Percentiles rank a stretch among this genome's conserved stretches.
Conservation (phyloP, 306 rosid genomes). For the Medicago truncatula region MtrunA17r5.0-ANR NC_053045.1:31124501-31125000, state of each 20-base stretch:
- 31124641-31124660: slow-evolving; percentile 32
- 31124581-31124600: neutral
- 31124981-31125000: slow-evolving; percentile 87
- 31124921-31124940: slow-evolving; percentile 80
- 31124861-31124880: slow-evolving; percentile 82
- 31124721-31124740: slow-evolving; percentile 85
- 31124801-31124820: slow-evolving; percentile 38
- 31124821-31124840: slow-evolving; percentile 49
- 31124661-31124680: slow-evolving; percentile 82
- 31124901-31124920: slow-evolving; percentile 79
- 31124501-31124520: slow-evolving; percentile 5
- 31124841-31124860: slow-evolving; percentile 63
- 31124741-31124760: slow-evolving; percentile 97
- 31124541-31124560: neutral
- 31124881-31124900: slow-evolving; percentile 91
- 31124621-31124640: slow-evolving; percentile 8
- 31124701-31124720: slow-evolving; percentile 86
- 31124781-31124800: slow-evolving; percentile 54
- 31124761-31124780: slow-evolving; percentile 89
- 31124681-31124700: slow-evolving; percentile 90
- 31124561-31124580: slow-evolving; percentile 9
- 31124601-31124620: slow-evolving; percentile 19
- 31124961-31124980: slow-evolving; percentile 91
- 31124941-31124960: slow-evolving; percentile 82
- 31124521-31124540: slow-evolving; percentile 24